Conservation (phyloP, 768 basidiomycete genomes). For the Boletus pseudo-olivaceus region DNA sequence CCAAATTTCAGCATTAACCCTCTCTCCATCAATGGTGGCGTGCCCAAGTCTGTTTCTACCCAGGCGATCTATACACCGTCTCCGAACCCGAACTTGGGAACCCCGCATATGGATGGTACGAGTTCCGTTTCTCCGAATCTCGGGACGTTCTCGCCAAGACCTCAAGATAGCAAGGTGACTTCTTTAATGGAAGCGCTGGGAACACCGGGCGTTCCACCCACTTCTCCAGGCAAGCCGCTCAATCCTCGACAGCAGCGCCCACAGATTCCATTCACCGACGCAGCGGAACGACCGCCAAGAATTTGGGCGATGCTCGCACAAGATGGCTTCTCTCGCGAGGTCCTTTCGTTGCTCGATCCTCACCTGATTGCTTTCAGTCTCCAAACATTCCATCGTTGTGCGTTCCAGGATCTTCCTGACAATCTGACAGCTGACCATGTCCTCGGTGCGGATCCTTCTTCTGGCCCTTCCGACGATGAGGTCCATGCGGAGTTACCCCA, state of each 20-base stretch:
- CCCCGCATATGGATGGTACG: slow-evolving; percentile 13
- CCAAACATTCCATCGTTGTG: slow-evolving; percentile 53
- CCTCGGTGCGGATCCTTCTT: slow-evolving; percentile 30
- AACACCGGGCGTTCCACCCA: slow-evolving; percentile 3
- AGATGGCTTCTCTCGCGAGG: slow-evolving; percentile 66
- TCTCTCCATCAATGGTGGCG: slow-evolving; percentile 23
- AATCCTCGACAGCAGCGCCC: slow-evolving; percentile 22
- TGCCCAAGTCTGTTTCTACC: slow-evolving; percentile 48
- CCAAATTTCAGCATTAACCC: slow-evolving; percentile 36
- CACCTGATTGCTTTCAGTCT: slow-evolving; percentile 61
- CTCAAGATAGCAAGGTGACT: slow-evolving; percentile 39
- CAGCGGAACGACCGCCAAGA: slow-evolving; percentile 27
- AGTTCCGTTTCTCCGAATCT: slow-evolving; percentile 40
- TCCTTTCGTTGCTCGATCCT: slow-evolving; percentile 62
- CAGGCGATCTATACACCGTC: slow-evolving; percentile 52
- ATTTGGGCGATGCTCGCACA: slow-evolving; percentile 54
- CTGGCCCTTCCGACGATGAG: slow-evolving; percentile 4
- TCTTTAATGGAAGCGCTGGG: slow-evolving; percentile 48
- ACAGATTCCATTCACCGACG: slow-evolving; percentile 18
- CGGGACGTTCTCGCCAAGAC: slow-evolving; percentile 53
- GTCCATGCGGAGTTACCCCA: slow-evolving; percentile 9
- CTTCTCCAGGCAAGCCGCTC: slow-evolving; percentile 27
- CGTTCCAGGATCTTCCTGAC: slow-evolving; percentile 50
- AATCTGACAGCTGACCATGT: slow-evolving; percentile 49
- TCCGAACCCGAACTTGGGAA: slow-evolving; percentile 37